Conservation (phyloP, 306 rosid species). For the Begonia fuchsioides region DNA sequence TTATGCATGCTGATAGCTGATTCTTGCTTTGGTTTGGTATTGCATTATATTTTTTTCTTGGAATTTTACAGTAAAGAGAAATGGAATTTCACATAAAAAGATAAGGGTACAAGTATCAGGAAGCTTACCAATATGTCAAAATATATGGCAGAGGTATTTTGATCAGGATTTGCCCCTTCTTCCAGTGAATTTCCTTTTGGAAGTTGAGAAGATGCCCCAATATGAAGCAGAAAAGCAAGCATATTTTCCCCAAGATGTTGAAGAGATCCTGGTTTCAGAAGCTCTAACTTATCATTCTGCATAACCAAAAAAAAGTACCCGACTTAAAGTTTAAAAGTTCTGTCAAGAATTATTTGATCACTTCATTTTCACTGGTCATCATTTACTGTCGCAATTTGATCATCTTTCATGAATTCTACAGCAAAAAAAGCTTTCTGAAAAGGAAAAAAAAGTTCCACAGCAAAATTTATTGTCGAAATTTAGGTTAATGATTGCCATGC, state of each 20-base stretch:
- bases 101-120: slow-evolving; percentile 8
- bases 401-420: no score
- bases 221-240: slow-evolving; percentile 82
- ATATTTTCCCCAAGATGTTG: slow-evolving; percentile 98
- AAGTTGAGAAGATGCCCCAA: slow-evolving; percentile 56
- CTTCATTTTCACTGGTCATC: no score
- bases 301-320: not conserved
- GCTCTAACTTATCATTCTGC: slow-evolving; percentile 91
- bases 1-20: no score
- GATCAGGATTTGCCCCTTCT: slow-evolving; percentile 29
- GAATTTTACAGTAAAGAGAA: not conserved
- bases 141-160: slow-evolving; percentile 32
- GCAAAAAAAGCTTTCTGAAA: no score
- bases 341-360: no score
- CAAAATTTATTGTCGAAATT: no score
- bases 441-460: no score
- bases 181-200: slow-evolving; percentile 32
- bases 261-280: slow-evolving; percentile 73
- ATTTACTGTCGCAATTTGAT: no score
- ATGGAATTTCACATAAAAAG: slow-evolving; percentile 6
- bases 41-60: no score
- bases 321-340: no score
- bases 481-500: no score
- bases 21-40: no score
- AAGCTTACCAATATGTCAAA: slow-evolving; percentile 75